These are phyloP conservation scores for Sporothrix humicola DNA, from an alignment of 2,329 filamentous ascomycete species.

Conservation along the genomic window DNA sequence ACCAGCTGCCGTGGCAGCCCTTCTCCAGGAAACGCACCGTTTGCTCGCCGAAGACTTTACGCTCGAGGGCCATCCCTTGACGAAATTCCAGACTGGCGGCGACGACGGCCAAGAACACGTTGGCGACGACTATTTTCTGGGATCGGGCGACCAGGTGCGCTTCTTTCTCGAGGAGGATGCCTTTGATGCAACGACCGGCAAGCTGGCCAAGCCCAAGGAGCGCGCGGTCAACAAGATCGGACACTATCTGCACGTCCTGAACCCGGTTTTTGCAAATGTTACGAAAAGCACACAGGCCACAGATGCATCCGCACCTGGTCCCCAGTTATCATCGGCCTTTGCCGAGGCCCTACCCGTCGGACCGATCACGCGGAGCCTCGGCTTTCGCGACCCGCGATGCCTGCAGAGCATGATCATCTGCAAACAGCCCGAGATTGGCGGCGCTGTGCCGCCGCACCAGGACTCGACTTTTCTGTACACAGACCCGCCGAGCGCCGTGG, in stretches of 20 bases:
- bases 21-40: slow-evolving; percentile 75
- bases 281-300: slow-evolving; percentile 41
- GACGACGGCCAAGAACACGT: slow-evolving; percentile 69
- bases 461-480: slow-evolving; percentile 94
- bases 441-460: slow-evolving; percentile 87
- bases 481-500: slow-evolving; percentile 83
- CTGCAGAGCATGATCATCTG: slow-evolving; percentile 98
- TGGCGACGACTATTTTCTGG: slow-evolving; percentile 92
- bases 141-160: slow-evolving; percentile 85
- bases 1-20: slow-evolving; percentile 65
- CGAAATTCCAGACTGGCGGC: slow-evolving; percentile 87
- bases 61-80: slow-evolving; percentile 86
- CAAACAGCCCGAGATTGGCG: slow-evolving; percentile 96
- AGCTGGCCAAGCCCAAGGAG: slow-evolving; percentile 77
- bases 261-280: slow-evolving; percentile 67
- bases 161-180: slow-evolving; percentile 99
- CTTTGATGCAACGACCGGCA: slow-evolving; percentile 66
- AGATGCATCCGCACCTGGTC: slow-evolving; percentile 44
- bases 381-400: slow-evolving; percentile 75
- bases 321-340: slow-evolving; percentile 43
- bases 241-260: slow-evolving; percentile 74
- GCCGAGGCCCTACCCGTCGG: slow-evolving; percentile 52
- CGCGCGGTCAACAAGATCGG: slow-evolving; percentile 89
- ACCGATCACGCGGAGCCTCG: slow-evolving; percentile 71
- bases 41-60: slow-evolving; percentile 74